Evolutionary conservation across 2,329 filamentous ascomycete genomes (phyloP), one percentile per base, ranked within the genome.

Genomic region (Penicillium glabrum): DNA sequence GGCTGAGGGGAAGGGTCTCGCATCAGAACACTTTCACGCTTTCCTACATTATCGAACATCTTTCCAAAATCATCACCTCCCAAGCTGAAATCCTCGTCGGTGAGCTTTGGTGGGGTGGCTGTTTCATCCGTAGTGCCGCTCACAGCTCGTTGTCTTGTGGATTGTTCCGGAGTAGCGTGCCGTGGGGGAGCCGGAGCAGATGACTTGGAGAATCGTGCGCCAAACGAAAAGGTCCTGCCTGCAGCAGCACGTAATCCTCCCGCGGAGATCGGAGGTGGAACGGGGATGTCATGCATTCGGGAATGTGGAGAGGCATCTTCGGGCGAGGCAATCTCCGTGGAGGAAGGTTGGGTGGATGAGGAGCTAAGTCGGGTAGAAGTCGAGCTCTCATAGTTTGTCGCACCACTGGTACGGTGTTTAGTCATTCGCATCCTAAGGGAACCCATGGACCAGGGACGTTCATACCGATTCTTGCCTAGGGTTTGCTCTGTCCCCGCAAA

Each of bases 331-430:
- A 73, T 66, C 60, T 84, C 82, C 13, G 81, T 74, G n/a, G 81
- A 83, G 21, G 81, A 83, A 37, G 82, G 82, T 39, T 82, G 72
- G 8, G 82, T 83, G 8, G 82, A 83, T 7, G 82, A 80, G 29
- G 80, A 83, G 68, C 81, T 84, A 60, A 80, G 77, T 46, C 81
- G 80, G 44, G 79, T 78, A 41, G 82, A 83, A 31, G 78, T 75
- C 43, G 76, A 77, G 61, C 74, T 77, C 58, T 79, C 77, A 60
- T 79, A 72, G 44, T 79, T 81, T 51, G 33, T 39, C 23, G 76
- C 77, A 61, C 77, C 79, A 67, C 80, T 83, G 56, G 75, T 77
- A 64, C 75, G 81, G 66, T 64, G 64, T 57, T 67, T 53, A 31
- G 66, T 72, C 61, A 72, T 65, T 61, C 59, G 57, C 50, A 62